Percentiles rank a stretch among this genome's conserved stretches.
These are phyloP conservation scores for Trichocladium antarcticum DNA, from an alignment of 495 filamentous ascomycete genomes.

Conservation along the genomic window DNA sequence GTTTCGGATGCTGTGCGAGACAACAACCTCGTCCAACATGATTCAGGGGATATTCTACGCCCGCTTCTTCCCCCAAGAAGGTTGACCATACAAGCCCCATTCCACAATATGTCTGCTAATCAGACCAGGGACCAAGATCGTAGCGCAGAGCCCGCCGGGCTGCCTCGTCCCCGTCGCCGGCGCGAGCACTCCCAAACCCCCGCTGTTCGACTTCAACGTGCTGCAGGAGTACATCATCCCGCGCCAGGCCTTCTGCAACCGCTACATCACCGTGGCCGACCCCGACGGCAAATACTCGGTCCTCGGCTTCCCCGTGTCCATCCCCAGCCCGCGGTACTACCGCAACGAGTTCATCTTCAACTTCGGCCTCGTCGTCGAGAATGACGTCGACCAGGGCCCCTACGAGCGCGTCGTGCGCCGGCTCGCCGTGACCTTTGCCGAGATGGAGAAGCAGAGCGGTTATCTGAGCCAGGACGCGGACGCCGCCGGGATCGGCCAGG, in stretches of 20 bases:
- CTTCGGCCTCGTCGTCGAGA: conserved; percentile 69
- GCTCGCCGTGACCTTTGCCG: conserved; percentile 71
- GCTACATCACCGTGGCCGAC: conserved; percentile 66
- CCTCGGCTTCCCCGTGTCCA: conserved; percentile 80
- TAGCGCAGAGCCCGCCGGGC: conserved; percentile 61
- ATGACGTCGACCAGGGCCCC: conserved; percentile 50
- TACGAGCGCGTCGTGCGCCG: conserved; percentile 80
- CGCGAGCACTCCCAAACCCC: conserved; percentile 43
- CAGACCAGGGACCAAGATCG: conserved; percentile 58
- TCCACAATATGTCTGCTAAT: neutral
- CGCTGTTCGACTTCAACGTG: conserved; percentile 70
- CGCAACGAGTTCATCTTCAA: conserved; percentile 99
- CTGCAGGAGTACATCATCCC: conserved; percentile 87
- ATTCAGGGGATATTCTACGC: conserved; percentile 96
- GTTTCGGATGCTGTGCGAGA: neutral
- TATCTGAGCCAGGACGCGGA: conserved; percentile 53
- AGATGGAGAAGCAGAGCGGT: conserved; percentile 74
- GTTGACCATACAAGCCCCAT: conserved; percentile 31
- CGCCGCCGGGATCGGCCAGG: neutral
- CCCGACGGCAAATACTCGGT: conserved; percentile 65
- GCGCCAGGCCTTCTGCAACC: conserved; percentile 78
- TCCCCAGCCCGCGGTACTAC: conserved; percentile 61
- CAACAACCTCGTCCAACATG: conserved; percentile 35
- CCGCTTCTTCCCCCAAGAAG: conserved; percentile 81
- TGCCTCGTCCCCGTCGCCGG: conserved; percentile 55